Conservation (phyloP, 768 basidiomycete genomes). For the Boletus rubroflammeus region DNA sequence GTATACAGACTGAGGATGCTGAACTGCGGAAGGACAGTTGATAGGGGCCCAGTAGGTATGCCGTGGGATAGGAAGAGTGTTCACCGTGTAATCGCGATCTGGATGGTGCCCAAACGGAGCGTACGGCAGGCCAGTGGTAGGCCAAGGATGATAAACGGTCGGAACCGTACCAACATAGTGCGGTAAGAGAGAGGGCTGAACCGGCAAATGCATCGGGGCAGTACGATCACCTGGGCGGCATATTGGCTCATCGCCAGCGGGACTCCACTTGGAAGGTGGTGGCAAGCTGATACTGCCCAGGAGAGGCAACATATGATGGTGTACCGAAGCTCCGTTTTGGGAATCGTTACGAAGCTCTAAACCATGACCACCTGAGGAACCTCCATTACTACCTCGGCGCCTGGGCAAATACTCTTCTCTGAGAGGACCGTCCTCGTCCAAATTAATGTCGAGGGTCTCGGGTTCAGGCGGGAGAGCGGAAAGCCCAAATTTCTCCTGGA, state of each 20-base stretch:
- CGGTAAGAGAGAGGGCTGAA: conserved; percentile 47
- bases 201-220: conserved; percentile 61
- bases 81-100: conserved; percentile 16
- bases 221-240: conserved; percentile 48
- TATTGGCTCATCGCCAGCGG: conserved; percentile 74
- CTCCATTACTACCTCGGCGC: conserved; percentile 42
- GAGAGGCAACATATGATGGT: conserved; percentile 6
- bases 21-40: conserved; percentile 37
- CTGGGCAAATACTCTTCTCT: conserved; percentile 77
- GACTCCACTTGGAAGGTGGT: conserved; percentile 80
- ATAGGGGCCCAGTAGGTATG: conserved; percentile 23
- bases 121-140: conserved; percentile 11
- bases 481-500: conserved; percentile 48
- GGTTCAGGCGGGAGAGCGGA: conserved; percentile 36
- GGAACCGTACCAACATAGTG: conserved; percentile 33
- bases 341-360: conserved; percentile 1
- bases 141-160: conserved; percentile 31
- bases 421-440: conserved; percentile 81
- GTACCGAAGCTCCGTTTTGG: background rate
- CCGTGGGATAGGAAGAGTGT: conserved; percentile 10
- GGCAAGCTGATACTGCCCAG: conserved; percentile 43
- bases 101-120: conserved; percentile 21
- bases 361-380: background rate
- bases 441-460: conserved; percentile 67
- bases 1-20: conserved; percentile 57